phyloP scores from a whole-genome alignment of 805 yeast species.

The Candida krabiensis region DNA sequence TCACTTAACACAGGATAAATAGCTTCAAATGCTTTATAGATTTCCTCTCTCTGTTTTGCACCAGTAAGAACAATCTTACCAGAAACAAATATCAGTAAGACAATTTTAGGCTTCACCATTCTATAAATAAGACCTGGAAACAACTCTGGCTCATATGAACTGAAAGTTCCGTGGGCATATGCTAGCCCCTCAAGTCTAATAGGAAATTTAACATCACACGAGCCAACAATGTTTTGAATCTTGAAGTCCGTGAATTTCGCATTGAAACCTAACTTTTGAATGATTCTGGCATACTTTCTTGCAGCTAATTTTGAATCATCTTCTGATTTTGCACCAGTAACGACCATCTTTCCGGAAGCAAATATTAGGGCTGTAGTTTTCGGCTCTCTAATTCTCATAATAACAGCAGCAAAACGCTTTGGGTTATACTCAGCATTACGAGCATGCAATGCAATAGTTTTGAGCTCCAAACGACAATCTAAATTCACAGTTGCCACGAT shows the following conservation, averaged over 20 bases:
- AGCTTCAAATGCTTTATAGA: slow-evolving; percentile 96
- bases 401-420: slow-evolving; percentile 98
- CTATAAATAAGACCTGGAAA: slow-evolving; percentile 98
- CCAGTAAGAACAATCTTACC: slow-evolving; percentile 98
- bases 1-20: slow-evolving; percentile 98
- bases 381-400: slow-evolving; percentile 98
- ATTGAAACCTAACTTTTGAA: slow-evolving; percentile 95
- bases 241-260: slow-evolving; percentile 98
- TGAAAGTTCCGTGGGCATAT: slow-evolving; percentile 97
- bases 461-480: slow-evolving; percentile 93
- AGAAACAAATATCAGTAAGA: slow-evolving; percentile 89
- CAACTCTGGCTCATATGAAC: slow-evolving; percentile 96
- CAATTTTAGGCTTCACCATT: slow-evolving; percentile 99
- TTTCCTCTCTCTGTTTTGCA: slow-evolving; percentile 98
- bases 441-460: slow-evolving; percentile 96
- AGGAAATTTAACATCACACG: slow-evolving; percentile 98
- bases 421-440: slow-evolving; percentile 99
- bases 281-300: slow-evolving; percentile 95
- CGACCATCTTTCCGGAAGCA: slow-evolving; percentile 99
- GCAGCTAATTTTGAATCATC: slow-evolving; percentile 98
- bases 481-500: slow-evolving; percentile 97
- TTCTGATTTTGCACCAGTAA: slow-evolving; percentile 98
- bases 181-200: slow-evolving; percentile 97
- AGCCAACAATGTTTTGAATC: slow-evolving; percentile 96
- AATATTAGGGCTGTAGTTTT: slow-evolving; percentile 96